phyloP scores from a whole-genome alignment of 2,329 filamentous ascomycete species.

The Pseudocercospora fuligena region DNA sequence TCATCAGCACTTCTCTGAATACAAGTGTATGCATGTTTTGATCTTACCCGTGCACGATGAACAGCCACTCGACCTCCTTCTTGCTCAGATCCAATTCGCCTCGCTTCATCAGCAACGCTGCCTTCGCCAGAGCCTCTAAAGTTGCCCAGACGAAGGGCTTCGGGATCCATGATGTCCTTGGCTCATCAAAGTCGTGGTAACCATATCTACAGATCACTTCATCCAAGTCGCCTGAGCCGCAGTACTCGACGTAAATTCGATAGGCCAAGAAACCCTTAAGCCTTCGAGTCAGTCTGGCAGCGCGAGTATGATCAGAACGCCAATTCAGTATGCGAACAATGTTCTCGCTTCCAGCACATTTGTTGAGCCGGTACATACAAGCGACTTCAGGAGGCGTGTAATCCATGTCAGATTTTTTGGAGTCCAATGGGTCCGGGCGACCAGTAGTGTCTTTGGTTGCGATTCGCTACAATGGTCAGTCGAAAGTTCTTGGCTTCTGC shows the following conservation, averaged over 20 bases:
- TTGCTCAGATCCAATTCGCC: not conserved
- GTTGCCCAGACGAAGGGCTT: slow-evolving; percentile 7
- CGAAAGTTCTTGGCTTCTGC: too few relatives aligned
- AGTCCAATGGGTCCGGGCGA: too few relatives aligned
- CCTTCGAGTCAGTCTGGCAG: too few relatives aligned
- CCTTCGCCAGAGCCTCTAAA: slow-evolving; percentile 1
- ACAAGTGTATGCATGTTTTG: too few relatives aligned
- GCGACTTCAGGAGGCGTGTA: not conserved
- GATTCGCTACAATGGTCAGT: too few relatives aligned
- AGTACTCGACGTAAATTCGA: slow-evolving; percentile 18
- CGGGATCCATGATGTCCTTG: not conserved
- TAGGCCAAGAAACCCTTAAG: not conserved
- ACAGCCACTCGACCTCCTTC: not conserved
- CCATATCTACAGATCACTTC: too few relatives aligned
- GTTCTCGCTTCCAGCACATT: not conserved
- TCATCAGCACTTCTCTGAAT: not conserved
- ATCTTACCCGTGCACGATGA: not conserved
- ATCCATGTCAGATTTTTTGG: too few relatives aligned
- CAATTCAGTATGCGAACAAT: slow-evolving; percentile 4
- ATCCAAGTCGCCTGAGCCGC: not conserved
- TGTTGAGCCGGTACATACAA: not conserved
- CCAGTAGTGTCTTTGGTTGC: slow-evolving; percentile 11
- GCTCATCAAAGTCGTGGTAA: too few relatives aligned
- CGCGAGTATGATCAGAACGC: not conserved
- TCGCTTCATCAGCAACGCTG: slow-evolving; percentile 4